Evolutionary conservation across 208 protist genomes (phyloP), one percentile per base, ranked within the genome.

Genomic region (Leishmania lainsoni): DNA sequence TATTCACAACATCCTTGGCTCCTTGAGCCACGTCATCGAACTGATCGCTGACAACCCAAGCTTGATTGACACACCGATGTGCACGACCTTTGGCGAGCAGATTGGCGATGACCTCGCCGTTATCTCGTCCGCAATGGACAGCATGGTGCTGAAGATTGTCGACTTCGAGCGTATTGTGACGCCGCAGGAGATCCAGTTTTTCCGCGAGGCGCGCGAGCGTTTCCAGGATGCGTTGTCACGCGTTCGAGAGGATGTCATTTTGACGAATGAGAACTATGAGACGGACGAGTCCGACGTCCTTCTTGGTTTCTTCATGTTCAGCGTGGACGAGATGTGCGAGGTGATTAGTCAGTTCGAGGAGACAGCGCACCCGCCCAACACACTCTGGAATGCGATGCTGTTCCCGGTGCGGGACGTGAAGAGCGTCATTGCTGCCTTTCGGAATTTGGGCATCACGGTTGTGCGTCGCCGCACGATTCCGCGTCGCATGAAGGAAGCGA

Each of bases 291-390:
- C 94, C 45, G 94, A 98, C 85, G 90, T 98, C 49, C 91, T 94
- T 35, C 83, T 98, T 2, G 94, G 94, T 45, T 96, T 95, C 77
- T 98, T 98, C 86, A 94, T 98, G 92, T 98, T 98, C 89, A 94
- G 90, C 86, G 86, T 98, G 26, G 92, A 96, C 73, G 93, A 96
- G 80, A 85, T 98, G 49, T 96, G 92, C 84, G 93, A 98, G 86
- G 87, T 90, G 59, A 96, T 98, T 77, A 85, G 82, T 70, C 88
- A 88, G 76, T 98, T 96, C 79, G 74, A 83, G 32, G 89, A 94
- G 76, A 86, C 89, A 54, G 78, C 76, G 66, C 59, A 88, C 35
- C 86, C 89, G 51, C 78, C 79, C 16, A 96, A 89, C 84, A 91
- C 79, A 52, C 42, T 98, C 45, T 10, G 86, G 42, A 79, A 91